These are phyloP conservation scores for Lentinula aciculospora DNA, from an alignment of 768 basidiomycete genomes.

Conservation along the genomic window DNA sequence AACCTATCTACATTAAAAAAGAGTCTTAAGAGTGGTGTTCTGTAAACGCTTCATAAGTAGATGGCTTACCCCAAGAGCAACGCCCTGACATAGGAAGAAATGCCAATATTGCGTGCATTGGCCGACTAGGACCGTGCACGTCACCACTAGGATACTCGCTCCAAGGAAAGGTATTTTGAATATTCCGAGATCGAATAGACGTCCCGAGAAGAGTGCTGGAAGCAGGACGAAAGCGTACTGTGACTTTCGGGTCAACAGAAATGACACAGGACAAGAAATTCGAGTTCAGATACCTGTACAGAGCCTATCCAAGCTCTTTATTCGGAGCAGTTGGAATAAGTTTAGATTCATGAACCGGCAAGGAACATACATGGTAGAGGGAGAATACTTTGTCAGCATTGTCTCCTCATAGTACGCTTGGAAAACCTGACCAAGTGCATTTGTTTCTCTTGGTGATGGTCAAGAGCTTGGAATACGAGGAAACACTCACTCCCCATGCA, in stretches of 20 bases:
- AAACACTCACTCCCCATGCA: conserved; percentile 34
- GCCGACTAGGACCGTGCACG: conserved; percentile 52
- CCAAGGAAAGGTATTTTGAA: conserved; percentile 34
- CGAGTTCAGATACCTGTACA: conserved; percentile 28
- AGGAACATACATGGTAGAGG: conserved; percentile 5
- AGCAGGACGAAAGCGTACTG: conserved; percentile 40
- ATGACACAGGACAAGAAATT: neutral
- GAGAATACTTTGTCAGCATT: neutral
- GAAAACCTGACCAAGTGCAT: conserved; percentile 21
- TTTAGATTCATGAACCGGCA: neutral
- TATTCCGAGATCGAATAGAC: conserved; percentile 49
- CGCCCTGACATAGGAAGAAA: conserved; percentile 68
- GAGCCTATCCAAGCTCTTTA: conserved; percentile 58
- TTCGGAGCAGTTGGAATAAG: neutral
- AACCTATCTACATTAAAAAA: conserved; percentile 26
- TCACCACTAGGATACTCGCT: conserved; percentile 44
- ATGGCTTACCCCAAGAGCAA: conserved; percentile 54
- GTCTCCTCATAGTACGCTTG: neutral
- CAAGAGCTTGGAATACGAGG: neutral
- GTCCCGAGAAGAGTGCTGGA: conserved; percentile 39
- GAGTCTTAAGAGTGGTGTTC: conserved; percentile 32
- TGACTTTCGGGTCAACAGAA: neutral
- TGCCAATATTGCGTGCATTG: conserved; percentile 75
- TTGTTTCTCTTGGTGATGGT: neutral
- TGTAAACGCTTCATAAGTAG: conserved; percentile 13